Percentiles rank a stretch among this genome's conserved stretches.
Conservation (phyloP, 768 basidiomycete species). For the Gloeostereum incarnatum region DNA sequence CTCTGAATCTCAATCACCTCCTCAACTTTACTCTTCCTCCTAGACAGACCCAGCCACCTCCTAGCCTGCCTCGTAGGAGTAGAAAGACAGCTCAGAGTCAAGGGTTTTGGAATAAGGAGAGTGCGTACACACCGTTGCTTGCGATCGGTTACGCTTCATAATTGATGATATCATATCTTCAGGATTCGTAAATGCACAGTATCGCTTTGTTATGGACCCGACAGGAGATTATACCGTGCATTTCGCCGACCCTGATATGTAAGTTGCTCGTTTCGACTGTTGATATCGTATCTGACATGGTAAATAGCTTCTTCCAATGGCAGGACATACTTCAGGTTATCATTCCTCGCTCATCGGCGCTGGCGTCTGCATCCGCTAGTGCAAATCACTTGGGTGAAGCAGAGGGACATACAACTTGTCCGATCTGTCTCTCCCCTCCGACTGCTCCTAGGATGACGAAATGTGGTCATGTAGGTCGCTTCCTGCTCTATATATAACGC, state of each 20-base stretch:
- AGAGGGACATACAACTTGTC: slow-evolving; percentile 71
- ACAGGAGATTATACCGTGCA: slow-evolving; percentile 88
- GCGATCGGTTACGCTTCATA: slow-evolving; percentile 6
- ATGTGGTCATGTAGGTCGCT: slow-evolving; percentile 84
- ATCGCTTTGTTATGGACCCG: slow-evolving; percentile 93
- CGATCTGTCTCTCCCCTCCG: slow-evolving; percentile 91
- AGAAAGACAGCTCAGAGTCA: slow-evolving; percentile 55
- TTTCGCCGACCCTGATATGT: slow-evolving; percentile 97
- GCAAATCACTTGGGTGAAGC: slow-evolving; percentile 31
- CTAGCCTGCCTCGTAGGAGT: slow-evolving; percentile 63
- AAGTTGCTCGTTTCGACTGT: slow-evolving; percentile 21
- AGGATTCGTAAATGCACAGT: slow-evolving; percentile 96
- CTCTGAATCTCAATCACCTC: slow-evolving; percentile 66
- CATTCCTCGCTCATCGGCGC: slow-evolving; percentile 74
- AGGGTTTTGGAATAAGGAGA: slow-evolving; percentile 84
- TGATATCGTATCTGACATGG: slow-evolving; percentile 3
- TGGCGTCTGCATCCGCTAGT: slow-evolving; percentile 50
- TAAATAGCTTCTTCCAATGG: slow-evolving; percentile 85
- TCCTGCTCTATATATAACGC: slow-evolving; percentile 7
- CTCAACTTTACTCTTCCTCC: slow-evolving; percentile 94
- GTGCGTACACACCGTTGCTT: slow-evolving; percentile 38
- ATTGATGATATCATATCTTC: slow-evolving; percentile 8
- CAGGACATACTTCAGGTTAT: slow-evolving; percentile 92
- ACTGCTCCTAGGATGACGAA: slow-evolving; percentile 90
- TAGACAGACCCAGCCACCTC: slow-evolving; percentile 53